Conservation (phyloP, 768 basidiomycete species). For the Tylopilus rubrobrunneus region DNA sequence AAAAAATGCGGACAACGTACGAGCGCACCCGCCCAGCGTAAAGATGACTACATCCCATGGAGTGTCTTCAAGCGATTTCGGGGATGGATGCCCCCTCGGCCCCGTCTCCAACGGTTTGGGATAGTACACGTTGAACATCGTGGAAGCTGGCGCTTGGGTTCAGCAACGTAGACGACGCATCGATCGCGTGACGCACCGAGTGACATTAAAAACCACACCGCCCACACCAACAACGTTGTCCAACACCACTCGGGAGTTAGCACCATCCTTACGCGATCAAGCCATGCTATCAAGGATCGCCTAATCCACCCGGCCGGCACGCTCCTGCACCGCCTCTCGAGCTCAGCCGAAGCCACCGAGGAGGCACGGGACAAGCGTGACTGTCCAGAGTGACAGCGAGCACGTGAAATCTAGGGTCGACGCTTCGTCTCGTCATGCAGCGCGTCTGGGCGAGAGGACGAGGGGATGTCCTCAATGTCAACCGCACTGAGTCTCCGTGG, state of each 20-base stretch:
- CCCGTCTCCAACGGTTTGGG: conserved; percentile 77
- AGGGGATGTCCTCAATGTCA: conserved; percentile 27
- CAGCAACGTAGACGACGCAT: background rate
- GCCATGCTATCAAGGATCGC: conserved; percentile 63
- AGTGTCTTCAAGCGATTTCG: conserved; percentile 54
- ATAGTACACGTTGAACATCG: conserved; percentile 91
- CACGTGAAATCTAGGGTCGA: background rate
- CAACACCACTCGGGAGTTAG: conserved; percentile 70
- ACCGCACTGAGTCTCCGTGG: conserved; percentile 19
- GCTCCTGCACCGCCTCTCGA: too few species aligned
- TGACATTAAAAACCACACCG: conserved; percentile 69
- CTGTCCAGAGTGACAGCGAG: background rate
- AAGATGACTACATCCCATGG: conserved; percentile 85
- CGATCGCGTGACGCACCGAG: conserved; percentile 49
- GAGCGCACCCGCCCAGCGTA: conserved; percentile 77
- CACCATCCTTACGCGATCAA: conserved; percentile 64
- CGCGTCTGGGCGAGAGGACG: conserved; percentile 12
- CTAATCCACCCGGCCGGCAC: conserved; percentile 6
- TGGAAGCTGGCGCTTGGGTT: conserved; percentile 50
- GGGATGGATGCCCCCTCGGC: conserved; percentile 16
- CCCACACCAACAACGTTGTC: conserved; percentile 80
- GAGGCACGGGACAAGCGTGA: too few species aligned
- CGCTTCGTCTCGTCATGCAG: conserved; percentile 18
- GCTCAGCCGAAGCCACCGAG: too few species aligned
- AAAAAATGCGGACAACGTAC: conserved; percentile 39